phyloP scores from a whole-genome alignment of 164 flowering plant genomes.

The Hamamelis virginiana region DNA sequence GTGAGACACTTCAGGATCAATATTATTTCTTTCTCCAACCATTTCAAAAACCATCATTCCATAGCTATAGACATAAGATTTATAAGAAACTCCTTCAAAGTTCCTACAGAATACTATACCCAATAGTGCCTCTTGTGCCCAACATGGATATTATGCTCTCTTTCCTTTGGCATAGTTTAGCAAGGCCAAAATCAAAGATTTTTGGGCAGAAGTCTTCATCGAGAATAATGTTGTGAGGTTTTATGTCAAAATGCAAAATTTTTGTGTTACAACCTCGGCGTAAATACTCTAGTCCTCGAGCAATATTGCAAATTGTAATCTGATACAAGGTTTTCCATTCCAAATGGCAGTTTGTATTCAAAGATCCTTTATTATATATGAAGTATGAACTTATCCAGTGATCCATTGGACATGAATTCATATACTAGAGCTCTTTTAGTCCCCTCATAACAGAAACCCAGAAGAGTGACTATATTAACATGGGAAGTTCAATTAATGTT shows the following conservation, averaged over 20 bases:
- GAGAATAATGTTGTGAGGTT: conserved; percentile 34
- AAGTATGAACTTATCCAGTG: conserved; percentile 27
- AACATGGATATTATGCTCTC: conserved; percentile 26
- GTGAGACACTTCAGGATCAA: not conserved
- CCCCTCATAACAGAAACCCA: conserved; percentile 28
- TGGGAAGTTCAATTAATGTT: conserved; percentile 28
- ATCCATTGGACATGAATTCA: conserved; percentile 33
- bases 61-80: conserved; percentile 35
- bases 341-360: not conserved
- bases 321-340: conserved; percentile 13
- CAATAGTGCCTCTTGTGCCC: conserved; percentile 27
- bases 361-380: conserved; percentile 1
- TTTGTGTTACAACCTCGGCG: conserved; percentile 23
- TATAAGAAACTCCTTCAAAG: conserved; percentile 25
- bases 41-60: conserved; percentile 37
- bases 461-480: conserved; percentile 24
- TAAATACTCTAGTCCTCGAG: conserved; percentile 29
- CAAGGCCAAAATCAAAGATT: conserved; percentile 36
- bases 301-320: conserved; percentile 24
- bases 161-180: conserved; percentile 20
- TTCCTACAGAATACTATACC: conserved; percentile 21
- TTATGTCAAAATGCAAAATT: conserved; percentile 33
- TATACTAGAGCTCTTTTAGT: conserved; percentile 26
- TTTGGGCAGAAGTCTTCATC: conserved; percentile 28
- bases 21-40: conserved; percentile 22